A percentile compares a stretch with the other conserved stretches of the same genome.
Evolutionary conservation across 2,329 filamentous ascomycete species (phyloP).

Genomic region (Aspergillus sp.): DNA sequence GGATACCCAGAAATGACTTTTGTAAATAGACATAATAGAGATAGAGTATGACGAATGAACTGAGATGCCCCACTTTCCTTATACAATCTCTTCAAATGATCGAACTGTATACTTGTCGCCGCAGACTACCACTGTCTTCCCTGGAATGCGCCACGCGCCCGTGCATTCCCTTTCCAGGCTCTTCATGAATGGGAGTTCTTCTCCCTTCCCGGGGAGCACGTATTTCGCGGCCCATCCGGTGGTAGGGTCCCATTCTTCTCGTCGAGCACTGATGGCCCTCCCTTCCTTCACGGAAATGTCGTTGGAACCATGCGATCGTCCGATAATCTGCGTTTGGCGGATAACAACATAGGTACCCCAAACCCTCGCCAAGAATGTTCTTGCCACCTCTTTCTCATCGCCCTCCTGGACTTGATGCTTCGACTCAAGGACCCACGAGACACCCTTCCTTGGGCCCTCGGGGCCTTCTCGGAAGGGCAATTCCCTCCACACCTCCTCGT

Average conservation of each 20-base stretch:
- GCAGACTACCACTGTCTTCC: slow-evolving; percentile 19
- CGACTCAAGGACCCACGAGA: slow-evolving; percentile 34
- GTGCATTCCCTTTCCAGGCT: slow-evolving; percentile 12
- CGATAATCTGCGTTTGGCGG: slow-evolving; percentile 24
- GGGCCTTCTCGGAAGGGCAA: slow-evolving; percentile 34
- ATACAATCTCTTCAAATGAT: slow-evolving; percentile 25
- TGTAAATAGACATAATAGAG: slow-evolving; percentile 10
- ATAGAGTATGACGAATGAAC: slow-evolving; percentile 8
- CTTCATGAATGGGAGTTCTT: slow-evolving; percentile 22
- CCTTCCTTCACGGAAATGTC: slow-evolving; percentile 22
- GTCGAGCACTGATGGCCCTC: slow-evolving; percentile 26
- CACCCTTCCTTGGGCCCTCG: slow-evolving; percentile 18
- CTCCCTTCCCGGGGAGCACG: not conserved
- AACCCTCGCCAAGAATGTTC: slow-evolving; percentile 32
- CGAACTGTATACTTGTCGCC: slow-evolving; percentile 25
- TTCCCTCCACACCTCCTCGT: slow-evolving; percentile 68
- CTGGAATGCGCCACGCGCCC: slow-evolving; percentile 15
- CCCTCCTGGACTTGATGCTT: slow-evolving; percentile 12
- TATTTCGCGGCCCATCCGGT: slow-evolving; percentile 13
- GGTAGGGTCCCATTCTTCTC: slow-evolving; percentile 19
- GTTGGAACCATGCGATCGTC: slow-evolving; percentile 5
- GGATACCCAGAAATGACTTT: not conserved
- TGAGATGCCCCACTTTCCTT: slow-evolving; percentile 1
- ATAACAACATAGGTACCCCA: slow-evolving; percentile 33
- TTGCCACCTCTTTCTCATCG: slow-evolving; percentile 19